Percentiles rank a stretch among this genome's conserved stretches.
Evolutionary conservation across 1,139 yeast genomes (phyloP).

Genomic region (Taphrina pruni): DNA sequence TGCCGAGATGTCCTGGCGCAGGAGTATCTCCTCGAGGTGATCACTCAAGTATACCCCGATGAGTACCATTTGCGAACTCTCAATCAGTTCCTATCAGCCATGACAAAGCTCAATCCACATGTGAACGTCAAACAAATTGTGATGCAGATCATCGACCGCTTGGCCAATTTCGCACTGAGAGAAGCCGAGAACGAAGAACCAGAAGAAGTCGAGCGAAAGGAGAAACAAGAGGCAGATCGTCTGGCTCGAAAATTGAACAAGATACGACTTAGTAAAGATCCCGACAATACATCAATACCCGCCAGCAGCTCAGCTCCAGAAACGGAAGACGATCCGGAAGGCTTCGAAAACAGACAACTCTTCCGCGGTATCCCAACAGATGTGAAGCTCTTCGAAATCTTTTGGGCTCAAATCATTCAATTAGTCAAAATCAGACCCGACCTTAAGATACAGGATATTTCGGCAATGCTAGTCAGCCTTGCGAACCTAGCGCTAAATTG

Average conservation of each 20-base stretch:
- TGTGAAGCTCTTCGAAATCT: slow-evolving; percentile 44
- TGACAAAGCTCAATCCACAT: slow-evolving; percentile 71
- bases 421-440: slow-evolving; percentile 68
- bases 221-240: slow-evolving; percentile 44
- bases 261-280: slow-evolving; percentile 26
- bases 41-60: slow-evolving; percentile 93
- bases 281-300: neutral
- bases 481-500: slow-evolving; percentile 68
- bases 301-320: neutral
- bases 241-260: slow-evolving; percentile 45
- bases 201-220: slow-evolving; percentile 44
- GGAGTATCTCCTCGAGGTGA: slow-evolving; percentile 83
- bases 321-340: neutral
- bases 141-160: slow-evolving; percentile 71
- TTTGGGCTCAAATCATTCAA: slow-evolving; percentile 48
- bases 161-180: slow-evolving; percentile 62
- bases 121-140: slow-evolving; percentile 72
- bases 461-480: slow-evolving; percentile 68
- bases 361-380: slow-evolving; percentile 43
- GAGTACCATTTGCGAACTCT: slow-evolving; percentile 83
- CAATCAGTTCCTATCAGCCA: slow-evolving; percentile 67
- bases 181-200: slow-evolving; percentile 48
- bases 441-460: slow-evolving; percentile 67
- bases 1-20: slow-evolving; percentile 93
- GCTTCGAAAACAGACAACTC: slow-evolving; percentile 13